phyloP scores from a whole-genome alignment of 768 basidiomycete species.

The Kwoniella newhampshirensis region DNA sequence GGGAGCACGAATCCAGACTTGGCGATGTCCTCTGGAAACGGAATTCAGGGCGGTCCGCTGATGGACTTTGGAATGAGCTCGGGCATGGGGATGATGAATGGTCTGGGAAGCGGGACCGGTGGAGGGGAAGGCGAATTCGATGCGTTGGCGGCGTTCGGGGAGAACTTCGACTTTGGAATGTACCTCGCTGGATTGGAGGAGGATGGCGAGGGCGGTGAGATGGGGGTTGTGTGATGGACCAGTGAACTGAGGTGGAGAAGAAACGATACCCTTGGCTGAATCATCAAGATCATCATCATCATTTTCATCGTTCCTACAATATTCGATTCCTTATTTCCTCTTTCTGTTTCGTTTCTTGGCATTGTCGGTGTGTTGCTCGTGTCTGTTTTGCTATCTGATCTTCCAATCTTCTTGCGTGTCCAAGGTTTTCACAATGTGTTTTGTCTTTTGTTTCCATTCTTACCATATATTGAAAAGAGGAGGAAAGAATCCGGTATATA shows the following conservation, averaged over 20 bases:
- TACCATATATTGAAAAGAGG: too few relatives aligned
- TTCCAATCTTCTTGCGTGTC: too few relatives aligned
- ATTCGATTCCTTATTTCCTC: too few relatives aligned
- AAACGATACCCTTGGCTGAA: neutral
- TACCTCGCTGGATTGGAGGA: slow-evolving; percentile 39
- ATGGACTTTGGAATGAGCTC: slow-evolving; percentile 14
- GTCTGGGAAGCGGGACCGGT: slow-evolving; percentile 7
- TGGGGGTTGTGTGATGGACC: slow-evolving; percentile 27
- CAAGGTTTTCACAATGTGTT: too few relatives aligned
- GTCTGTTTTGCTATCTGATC: too few relatives aligned
- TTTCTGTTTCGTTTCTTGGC: neutral
- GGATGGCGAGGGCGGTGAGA: slow-evolving; percentile 26
- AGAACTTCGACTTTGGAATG: slow-evolving; percentile 40
- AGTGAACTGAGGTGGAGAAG: too few relatives aligned
- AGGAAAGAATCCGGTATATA: too few relatives aligned
- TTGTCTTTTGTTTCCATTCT: too few relatives aligned
- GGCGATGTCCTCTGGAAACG: neutral
- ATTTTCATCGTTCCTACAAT: neutral
- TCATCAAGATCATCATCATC: neutral
- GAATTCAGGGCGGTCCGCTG: neutral
- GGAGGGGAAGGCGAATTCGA: slow-evolving; percentile 30
- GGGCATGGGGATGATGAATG: slow-evolving; percentile 13
- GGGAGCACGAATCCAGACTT: neutral
- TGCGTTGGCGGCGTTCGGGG: slow-evolving; percentile 19
- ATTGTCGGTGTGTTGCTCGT: neutral